A percentile compares a stretch with the other conserved stretches of the same genome.
Conservation (phyloP, 192 early-diverging fungal species). For the Chytriomyces sp. region DNA sequence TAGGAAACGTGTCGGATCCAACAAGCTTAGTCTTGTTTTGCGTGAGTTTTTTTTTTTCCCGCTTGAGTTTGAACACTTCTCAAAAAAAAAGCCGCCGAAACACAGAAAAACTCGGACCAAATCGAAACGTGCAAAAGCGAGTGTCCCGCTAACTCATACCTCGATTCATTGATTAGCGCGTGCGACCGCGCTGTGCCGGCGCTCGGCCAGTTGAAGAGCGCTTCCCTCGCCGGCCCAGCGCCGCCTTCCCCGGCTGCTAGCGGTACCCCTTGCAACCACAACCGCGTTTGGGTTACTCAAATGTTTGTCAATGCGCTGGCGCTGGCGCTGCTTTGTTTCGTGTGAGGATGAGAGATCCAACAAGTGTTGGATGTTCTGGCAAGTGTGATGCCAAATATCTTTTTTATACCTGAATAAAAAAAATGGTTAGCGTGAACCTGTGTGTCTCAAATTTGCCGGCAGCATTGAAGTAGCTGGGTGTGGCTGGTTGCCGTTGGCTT, state of each 20-base stretch:
- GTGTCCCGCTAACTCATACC: not conserved
- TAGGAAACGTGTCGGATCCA: not conserved
- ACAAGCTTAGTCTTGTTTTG: not conserved
- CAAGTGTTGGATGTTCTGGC: not conserved
- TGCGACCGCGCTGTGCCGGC: not conserved
- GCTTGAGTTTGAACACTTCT: not conserved
- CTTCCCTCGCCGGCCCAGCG: not conserved
- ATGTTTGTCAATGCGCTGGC: not conserved
- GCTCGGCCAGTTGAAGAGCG: not conserved
- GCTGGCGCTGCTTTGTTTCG: not conserved
- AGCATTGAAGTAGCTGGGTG: too few species aligned
- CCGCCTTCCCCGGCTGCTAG: not conserved
- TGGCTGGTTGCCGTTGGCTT: too few species aligned
- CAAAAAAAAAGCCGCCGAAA: not conserved
- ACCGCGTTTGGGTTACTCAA: not conserved
- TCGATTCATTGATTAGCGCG: not conserved
- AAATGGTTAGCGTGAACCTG: too few species aligned
- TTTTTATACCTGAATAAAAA: too few species aligned
- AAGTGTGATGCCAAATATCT: too few species aligned
- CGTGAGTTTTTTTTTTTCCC: slow-evolving; percentile 8
- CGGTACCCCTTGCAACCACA: not conserved
- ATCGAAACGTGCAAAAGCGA: not conserved
- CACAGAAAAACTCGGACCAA: not conserved
- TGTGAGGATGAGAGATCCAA: not conserved
- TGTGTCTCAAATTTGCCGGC: too few species aligned